A percentile compares a stretch with the other conserved stretches of the same genome.
Evolutionary conservation across 176 grass and related monocot species (phyloP).

Genomic region (Avena sativa): DNA sequence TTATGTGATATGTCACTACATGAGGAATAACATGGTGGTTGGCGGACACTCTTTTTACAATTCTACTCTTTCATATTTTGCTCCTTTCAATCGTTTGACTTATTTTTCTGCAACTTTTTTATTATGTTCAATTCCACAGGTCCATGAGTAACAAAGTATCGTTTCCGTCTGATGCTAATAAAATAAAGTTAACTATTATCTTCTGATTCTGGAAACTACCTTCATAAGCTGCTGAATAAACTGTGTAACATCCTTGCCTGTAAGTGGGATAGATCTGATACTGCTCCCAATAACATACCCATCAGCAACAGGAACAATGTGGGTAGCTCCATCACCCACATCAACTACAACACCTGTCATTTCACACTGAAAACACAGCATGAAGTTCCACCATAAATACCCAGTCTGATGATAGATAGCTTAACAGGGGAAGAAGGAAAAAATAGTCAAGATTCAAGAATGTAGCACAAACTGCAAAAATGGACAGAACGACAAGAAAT

Average conservation of each 20-base stretch:
- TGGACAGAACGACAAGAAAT: background rate
- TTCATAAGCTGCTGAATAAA: slow-evolving; percentile 97
- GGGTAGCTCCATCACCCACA: slow-evolving; percentile 96
- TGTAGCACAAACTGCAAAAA: slow-evolving; percentile 7
- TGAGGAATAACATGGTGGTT: background rate
- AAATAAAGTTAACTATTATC: background rate
- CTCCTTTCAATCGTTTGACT: background rate
- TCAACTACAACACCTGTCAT: slow-evolving; percentile 99
- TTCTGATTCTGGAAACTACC: slow-evolving; percentile 54
- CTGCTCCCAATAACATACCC: slow-evolving; percentile 99
- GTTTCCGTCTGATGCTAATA: background rate
- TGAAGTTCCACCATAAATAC: slow-evolving; percentile 50
- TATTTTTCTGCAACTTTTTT: slow-evolving; percentile 10
- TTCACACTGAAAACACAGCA: slow-evolving; percentile 93
- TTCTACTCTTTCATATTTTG: background rate
- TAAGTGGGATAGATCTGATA: slow-evolving; percentile 95
- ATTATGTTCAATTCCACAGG: background rate
- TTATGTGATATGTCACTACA: background rate
- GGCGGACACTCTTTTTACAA: background rate
- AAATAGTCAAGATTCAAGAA: slow-evolving; percentile 12
- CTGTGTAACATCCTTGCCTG: slow-evolving; percentile 95
- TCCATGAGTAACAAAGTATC: background rate
- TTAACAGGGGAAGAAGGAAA: slow-evolving; percentile 35
- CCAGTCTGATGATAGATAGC: slow-evolving; percentile 9
- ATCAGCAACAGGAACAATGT: slow-evolving; percentile 97